Percentiles rank a stretch among this genome's conserved stretches.
These are phyloP conservation scores for Caloboletus inedulis DNA, from an alignment of 1,284 basidiomycete genomes.

Conservation along the genomic window DNA sequence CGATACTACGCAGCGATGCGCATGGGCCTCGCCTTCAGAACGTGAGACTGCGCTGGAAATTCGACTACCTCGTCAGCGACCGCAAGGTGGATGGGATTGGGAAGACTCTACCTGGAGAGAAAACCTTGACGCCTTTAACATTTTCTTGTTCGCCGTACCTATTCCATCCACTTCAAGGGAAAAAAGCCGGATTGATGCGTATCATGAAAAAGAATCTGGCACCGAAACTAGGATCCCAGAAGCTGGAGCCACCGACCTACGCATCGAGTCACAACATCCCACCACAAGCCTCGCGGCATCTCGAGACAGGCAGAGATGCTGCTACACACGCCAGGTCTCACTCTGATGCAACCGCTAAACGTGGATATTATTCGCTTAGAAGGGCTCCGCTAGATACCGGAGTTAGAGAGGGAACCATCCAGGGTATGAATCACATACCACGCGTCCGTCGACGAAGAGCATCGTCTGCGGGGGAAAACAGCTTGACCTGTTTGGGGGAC, in stretches of 20 bases:
- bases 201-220: conserved; percentile 65
- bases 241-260: conserved; percentile 44
- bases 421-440: conserved; percentile 9
- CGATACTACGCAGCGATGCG: conserved; percentile 17
- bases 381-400: conserved; percentile 9
- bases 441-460: conserved; percentile 29
- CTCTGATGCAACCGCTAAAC: conserved; percentile 25
- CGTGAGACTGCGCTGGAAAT: conserved; percentile 61
- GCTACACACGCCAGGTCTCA: conserved; percentile 24
- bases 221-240: conserved; percentile 57
- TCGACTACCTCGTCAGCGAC: conserved; percentile 72
- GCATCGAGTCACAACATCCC: neutral
- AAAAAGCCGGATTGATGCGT: conserved; percentile 63
- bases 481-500: conserved; percentile 9
- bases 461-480: conserved; percentile 30
- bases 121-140: conserved; percentile 62
- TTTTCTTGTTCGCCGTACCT: conserved; percentile 72
- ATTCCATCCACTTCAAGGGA: conserved; percentile 60
- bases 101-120: conserved; percentile 57
- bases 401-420: neutral
- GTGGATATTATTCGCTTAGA: neutral
- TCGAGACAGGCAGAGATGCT: conserved; percentile 6
- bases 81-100: conserved; percentile 45
- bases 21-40: conserved; percentile 21
- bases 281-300: conserved; percentile 5